Conservation (phyloP, 2,329 filamentous ascomycete genomes). For the Xylariaceae sp. region DNA sequence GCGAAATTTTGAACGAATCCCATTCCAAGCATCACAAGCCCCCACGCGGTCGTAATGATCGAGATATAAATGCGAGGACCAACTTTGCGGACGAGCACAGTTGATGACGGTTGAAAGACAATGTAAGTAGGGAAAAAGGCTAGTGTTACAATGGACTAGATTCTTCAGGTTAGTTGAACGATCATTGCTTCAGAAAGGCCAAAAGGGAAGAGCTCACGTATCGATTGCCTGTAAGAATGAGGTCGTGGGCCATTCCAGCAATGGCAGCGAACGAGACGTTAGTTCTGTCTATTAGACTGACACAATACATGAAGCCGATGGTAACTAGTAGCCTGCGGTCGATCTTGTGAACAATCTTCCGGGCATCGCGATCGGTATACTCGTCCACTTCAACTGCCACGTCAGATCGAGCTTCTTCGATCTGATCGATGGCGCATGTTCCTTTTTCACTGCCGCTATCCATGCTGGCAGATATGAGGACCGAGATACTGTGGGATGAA, state of each 20-base stretch:
- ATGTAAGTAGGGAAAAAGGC: slow-evolving; percentile 72
- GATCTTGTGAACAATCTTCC: slow-evolving; percentile 61
- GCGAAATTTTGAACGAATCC: slow-evolving; percentile 53
- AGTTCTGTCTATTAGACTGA: slow-evolving; percentile 72
- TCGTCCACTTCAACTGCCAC: slow-evolving; percentile 33
- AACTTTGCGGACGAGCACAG: slow-evolving; percentile 60
- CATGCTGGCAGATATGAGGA: neutral
- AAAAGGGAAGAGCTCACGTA: slow-evolving; percentile 22
- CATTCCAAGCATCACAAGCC: slow-evolving; percentile 58
- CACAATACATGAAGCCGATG: slow-evolving; percentile 64
- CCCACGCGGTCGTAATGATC: slow-evolving; percentile 54
- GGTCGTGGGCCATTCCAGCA: slow-evolving; percentile 54
- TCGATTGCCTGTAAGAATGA: slow-evolving; percentile 41
- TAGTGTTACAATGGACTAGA: slow-evolving; percentile 57
- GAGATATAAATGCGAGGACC: slow-evolving; percentile 56
- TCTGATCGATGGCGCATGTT: slow-evolving; percentile 18
- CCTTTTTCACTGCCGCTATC: slow-evolving; percentile 24
- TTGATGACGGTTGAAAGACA: slow-evolving; percentile 66
- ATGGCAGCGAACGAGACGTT: slow-evolving; percentile 70
- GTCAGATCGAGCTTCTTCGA: slow-evolving; percentile 20
- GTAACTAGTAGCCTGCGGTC: slow-evolving; percentile 61
- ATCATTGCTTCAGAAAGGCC: neutral
- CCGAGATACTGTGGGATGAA: too few species aligned
- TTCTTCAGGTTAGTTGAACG: slow-evolving; percentile 3
- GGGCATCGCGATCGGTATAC: slow-evolving; percentile 58